Conservation (phyloP, 129 eudicot genomes). For the Lonicera japonica region DNA sequence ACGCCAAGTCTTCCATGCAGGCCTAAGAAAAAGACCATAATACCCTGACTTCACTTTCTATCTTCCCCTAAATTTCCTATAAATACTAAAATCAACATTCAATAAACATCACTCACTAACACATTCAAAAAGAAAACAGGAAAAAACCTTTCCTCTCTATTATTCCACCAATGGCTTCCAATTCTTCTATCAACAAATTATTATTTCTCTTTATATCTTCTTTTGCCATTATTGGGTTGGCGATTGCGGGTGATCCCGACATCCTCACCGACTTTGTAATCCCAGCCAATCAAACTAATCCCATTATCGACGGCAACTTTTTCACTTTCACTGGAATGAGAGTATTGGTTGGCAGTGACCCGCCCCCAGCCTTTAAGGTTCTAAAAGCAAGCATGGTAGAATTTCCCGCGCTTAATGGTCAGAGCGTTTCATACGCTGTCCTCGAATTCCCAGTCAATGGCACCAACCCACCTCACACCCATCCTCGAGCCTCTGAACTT, state of each 20-base stretch:
- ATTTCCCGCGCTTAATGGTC: slow-evolving; percentile 28
- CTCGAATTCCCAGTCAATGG: slow-evolving; percentile 12
- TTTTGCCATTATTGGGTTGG: not conserved
- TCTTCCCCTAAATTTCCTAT: no score
- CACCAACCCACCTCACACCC: slow-evolving; percentile 24
- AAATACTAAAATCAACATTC: not conserved
- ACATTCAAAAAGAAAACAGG: not conserved
- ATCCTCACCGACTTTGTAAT: slow-evolving; percentile 22
- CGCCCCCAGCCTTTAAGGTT: slow-evolving; percentile 8
- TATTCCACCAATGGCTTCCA: not conserved
- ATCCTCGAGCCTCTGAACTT: slow-evolving; percentile 26
- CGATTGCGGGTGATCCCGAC: slow-evolving; percentile 20
- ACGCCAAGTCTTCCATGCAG: no score
- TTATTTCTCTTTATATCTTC: not conserved
- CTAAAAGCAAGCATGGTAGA: slow-evolving; percentile 6
- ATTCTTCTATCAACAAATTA: not conserved
- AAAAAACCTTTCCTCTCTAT: not conserved
- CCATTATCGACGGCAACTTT: slow-evolving; percentile 2
- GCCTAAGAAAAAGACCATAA: not conserved
- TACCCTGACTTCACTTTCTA: not conserved
- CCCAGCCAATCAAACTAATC: not conserved
- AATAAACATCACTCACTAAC: not conserved
- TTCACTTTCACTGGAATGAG: slow-evolving; percentile 24
- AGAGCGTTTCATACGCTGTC: slow-evolving; percentile 21
- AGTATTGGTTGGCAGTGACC: not conserved